Base-by-base conservation (phyloP, 768 basidiomycete species). In the Lactarius pseudohatsudake region DNA sequence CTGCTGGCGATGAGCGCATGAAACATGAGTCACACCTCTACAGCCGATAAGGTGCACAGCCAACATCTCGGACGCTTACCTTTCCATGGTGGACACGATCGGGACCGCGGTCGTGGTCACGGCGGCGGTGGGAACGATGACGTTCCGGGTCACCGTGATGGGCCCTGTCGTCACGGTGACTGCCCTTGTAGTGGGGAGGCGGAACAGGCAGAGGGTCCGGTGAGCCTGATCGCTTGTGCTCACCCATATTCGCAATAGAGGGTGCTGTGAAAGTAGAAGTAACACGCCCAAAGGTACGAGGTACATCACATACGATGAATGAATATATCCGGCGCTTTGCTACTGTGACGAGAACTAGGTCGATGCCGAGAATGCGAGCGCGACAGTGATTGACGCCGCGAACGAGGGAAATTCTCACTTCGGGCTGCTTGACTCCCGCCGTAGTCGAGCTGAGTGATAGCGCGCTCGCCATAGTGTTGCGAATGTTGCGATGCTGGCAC, bases 401-500 rank as follows among this genome's bases (percentile, higher is more conserved):
- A 36, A 32, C 38, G 57, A 3, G 36, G n/a, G 22, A 47, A 59
- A 47, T 67, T 64, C 36, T 64, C 62, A 41, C 53, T 67, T 59
- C 32, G 57, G 28, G 47, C 41, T 20, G 43, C 22, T 55, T 67
- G 66, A 47, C 32, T 28, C 2, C 66, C 66, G 11, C 45, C 66
- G 32, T 67, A 67, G 34, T 67, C 66, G 62, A 67, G 26, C 8
- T 67, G 40, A 8, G 66, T 67, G 38, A 67, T 63, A 20, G 66
- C 66, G 13, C 66, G 66, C 58, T 67, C 66, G 36, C 66, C 66
- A 50, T 64, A 67, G 8, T 67, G 61, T 66, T 62, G 66, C 20
- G 66, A 64, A 7, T 59, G 53, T 36, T 64, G 66, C 20, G 66
- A 47, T 20, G 15, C 54, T 15, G 66, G 66, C 15, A 67, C 62